Evolutionary conservation across 495 filamentous ascomycete species (phyloP).

Genomic region (Aspergillus conjunctus): DNA sequence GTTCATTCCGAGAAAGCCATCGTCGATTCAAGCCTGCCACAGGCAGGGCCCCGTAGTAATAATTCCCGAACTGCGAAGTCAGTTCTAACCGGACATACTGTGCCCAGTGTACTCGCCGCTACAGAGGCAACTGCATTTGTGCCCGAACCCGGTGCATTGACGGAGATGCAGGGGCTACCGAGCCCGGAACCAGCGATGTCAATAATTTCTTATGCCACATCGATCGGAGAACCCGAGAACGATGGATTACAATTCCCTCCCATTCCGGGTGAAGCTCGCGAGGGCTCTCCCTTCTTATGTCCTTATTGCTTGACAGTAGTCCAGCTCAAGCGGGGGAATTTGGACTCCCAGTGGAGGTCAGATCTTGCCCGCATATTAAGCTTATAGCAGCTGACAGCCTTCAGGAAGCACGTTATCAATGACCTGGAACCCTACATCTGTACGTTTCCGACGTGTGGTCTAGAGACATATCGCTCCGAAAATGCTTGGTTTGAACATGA

Average conservation of each 20-base stretch:
- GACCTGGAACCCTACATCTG: slow-evolving; percentile 10
- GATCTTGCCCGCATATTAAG: not conserved
- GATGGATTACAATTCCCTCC: slow-evolving; percentile 1
- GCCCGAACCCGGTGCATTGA: not conserved
- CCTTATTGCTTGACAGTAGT: slow-evolving; percentile 6
- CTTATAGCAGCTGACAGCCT: too few relatives aligned
- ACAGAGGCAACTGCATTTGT: slow-evolving; percentile 2
- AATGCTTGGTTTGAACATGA: slow-evolving; percentile 9
- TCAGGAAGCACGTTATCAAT: slow-evolving; percentile 2
- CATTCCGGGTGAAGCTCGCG: not conserved
- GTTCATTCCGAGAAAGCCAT: not conserved
- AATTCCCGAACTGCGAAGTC: not conserved
- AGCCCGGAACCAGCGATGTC: not conserved
- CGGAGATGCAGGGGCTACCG: not conserved
- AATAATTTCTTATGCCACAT: slow-evolving; percentile 4
- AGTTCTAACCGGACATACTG: not conserved
- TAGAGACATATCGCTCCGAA: slow-evolving; percentile 5
- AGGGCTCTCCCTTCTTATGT: slow-evolving; percentile 2
- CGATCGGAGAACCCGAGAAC: not conserved
- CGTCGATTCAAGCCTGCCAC: not conserved
- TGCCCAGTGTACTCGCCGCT: not conserved
- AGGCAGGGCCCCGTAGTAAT: too few relatives aligned
- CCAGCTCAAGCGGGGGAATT: not conserved
- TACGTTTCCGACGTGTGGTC: slow-evolving; percentile 4
- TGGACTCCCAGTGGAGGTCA: slow-evolving; percentile 6